A percentile compares a stretch with the other conserved stretches of the same genome.
These are phyloP conservation scores for Dendrobium chrysotoxum DNA, from an alignment of 106 monocot genomes.

Conservation along the genomic window DNA sequence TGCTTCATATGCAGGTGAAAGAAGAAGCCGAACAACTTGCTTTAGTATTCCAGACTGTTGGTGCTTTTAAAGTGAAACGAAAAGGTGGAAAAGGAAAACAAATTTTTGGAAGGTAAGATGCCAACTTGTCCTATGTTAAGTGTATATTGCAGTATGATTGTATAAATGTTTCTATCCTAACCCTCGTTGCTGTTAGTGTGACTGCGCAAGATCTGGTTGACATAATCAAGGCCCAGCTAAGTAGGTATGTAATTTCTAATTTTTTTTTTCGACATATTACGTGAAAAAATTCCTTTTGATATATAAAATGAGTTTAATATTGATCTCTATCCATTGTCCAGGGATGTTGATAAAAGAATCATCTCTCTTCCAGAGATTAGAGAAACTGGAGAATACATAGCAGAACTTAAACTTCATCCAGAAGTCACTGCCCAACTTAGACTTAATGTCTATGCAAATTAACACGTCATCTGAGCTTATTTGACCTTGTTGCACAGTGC, in stretches of 20 bases:
- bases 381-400: slow-evolving; percentile 86
- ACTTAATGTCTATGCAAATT: slow-evolving; percentile 70
- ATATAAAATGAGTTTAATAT: neutral
- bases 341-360: slow-evolving; percentile 75
- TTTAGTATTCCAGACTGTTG: slow-evolving; percentile 63
- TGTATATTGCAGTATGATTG: neutral
- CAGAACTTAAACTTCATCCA: slow-evolving; percentile 90
- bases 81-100: slow-evolving; percentile 85
- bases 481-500: too few species aligned
- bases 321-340: slow-evolving; percentile 6
- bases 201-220: slow-evolving; percentile 88
- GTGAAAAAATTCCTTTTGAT: neutral
- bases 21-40: slow-evolving; percentile 95
- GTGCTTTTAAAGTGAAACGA: slow-evolving; percentile 85
- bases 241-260: slow-evolving; percentile 46
- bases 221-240: slow-evolving; percentile 91
- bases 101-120: slow-evolving; percentile 82
- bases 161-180: neutral
- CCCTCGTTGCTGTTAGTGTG: slow-evolving; percentile 48
- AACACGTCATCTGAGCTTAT: neutral
- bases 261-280: neutral
- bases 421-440: slow-evolving; percentile 78
- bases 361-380: slow-evolving; percentile 81
- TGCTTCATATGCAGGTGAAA: slow-evolving; percentile 50
- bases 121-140: neutral